A percentile compares a stretch with the other conserved stretches of the same genome.
Evolutionary conservation across 345 rosid genomes (phyloP).

Genomic region (Lenwebbia sp.): DNA sequence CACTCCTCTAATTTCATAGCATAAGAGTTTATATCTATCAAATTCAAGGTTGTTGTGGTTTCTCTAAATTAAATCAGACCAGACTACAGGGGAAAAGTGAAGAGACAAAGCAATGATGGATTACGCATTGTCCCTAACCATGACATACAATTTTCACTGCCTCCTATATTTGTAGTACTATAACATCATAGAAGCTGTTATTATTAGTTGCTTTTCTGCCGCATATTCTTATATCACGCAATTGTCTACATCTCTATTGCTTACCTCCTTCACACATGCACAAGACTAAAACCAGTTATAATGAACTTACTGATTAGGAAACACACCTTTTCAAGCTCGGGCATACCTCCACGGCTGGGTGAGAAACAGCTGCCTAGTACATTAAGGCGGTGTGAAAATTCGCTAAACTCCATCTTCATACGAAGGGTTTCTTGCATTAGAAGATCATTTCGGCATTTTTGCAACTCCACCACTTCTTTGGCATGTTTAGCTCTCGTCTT

Average conservation of each 20-base stretch:
- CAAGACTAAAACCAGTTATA: not conserved
- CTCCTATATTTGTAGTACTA: not conserved
- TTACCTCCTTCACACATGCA: not conserved
- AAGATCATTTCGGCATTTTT: constrained; percentile 22
- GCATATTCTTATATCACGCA: too few relatives aligned
- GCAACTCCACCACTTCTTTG: constrained; percentile 38
- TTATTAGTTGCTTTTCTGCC: too few relatives aligned
- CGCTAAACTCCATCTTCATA: constrained; percentile 46
- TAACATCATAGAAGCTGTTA: too few relatives aligned
- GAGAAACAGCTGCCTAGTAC: constrained; percentile 13
- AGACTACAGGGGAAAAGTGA: not conserved
- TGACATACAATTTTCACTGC: not conserved
- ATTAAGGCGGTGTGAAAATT: not conserved
- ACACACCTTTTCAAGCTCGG: too few relatives aligned
- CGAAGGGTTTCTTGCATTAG: constrained; percentile 39
- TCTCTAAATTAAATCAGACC: not conserved
- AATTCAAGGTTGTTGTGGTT: not conserved
- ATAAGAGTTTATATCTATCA: not conserved
- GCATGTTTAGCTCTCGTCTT: constrained; percentile 38
- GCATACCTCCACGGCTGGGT: too few relatives aligned
- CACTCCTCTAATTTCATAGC: not conserved
- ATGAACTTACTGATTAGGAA: not conserved
- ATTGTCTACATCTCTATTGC: too few relatives aligned
- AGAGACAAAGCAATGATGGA: not conserved
- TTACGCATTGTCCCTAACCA: not conserved